Conservation (phyloP, 257 asterid genomes). For the Handroanthus guayacan region DNA sequence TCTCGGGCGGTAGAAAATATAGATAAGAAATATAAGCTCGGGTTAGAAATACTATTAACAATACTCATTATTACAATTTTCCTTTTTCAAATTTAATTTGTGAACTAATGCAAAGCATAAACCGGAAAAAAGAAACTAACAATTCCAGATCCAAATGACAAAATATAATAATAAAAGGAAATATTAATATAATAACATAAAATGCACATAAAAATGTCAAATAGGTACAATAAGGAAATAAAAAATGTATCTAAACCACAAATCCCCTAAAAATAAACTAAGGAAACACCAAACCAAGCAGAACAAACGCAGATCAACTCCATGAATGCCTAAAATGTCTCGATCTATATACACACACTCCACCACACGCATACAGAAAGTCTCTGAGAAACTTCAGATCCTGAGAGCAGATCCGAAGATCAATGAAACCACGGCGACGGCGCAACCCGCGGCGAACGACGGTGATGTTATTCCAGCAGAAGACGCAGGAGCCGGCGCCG, state of each 20-base stretch:
- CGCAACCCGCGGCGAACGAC: conserved; percentile 50
- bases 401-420: conserved; percentile 60
- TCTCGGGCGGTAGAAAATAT: too few species aligned
- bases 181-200: conserved; percentile 4
- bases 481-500: conserved; percentile 65
- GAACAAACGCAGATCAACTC: conserved; percentile 38
- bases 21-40: too few species aligned
- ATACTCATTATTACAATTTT: not conserved
- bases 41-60: too few species aligned
- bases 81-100: not conserved
- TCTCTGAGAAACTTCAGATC: conserved; percentile 45
- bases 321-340: conserved; percentile 27
- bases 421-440: conserved; percentile 44
- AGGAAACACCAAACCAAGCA: conserved; percentile 28
- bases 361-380: not conserved
- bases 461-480: conserved; percentile 51
- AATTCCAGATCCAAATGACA: not conserved
- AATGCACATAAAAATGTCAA: conserved; percentile 13
- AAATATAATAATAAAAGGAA: not conserved
- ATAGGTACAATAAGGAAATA: conserved; percentile 29
- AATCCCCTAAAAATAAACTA: conserved; percentile 32
- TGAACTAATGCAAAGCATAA: not conserved
- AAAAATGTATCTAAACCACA: conserved; percentile 32
- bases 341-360: conserved; percentile 33
- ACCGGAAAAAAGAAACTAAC: not conserved